Conservation (phyloP, 148 eudicot species). For the Persicaria tinctoria region DNA sequence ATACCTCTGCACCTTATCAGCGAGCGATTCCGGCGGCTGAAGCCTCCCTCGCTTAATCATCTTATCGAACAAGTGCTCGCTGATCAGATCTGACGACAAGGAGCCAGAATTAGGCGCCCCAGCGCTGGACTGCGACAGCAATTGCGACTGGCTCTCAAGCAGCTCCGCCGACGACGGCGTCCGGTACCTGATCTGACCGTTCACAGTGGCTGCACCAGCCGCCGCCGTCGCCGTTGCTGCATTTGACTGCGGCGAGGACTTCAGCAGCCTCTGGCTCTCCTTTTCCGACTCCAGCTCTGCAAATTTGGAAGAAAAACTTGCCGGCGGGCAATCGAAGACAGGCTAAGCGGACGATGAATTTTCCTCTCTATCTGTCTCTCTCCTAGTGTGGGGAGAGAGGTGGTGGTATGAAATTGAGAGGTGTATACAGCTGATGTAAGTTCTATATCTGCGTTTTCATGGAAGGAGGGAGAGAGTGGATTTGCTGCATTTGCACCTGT, state of each 20-base stretch:
- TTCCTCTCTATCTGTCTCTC: neutral
- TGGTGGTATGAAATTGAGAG: neutral
- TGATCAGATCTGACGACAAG: conserved; percentile 15
- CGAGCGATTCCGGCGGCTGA: conserved; percentile 35
- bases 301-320: conserved; percentile 8
- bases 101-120: neutral
- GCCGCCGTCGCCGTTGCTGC: conserved; percentile 11
- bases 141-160: conserved; percentile 30
- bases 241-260: conserved; percentile 15
- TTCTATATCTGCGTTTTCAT: neutral
- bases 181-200: conserved; percentile 86
- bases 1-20: conserved; percentile 49
- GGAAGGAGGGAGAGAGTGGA: neutral
- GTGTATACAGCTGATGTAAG: neutral
- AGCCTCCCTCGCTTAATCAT: conserved; percentile 39
- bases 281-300: conserved; percentile 71
- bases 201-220: conserved; percentile 32
- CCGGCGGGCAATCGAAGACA: neutral
- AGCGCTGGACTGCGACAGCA: conserved; percentile 14
- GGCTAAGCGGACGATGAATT: neutral
- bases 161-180: conserved; percentile 90
- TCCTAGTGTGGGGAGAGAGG: too few relatives aligned
- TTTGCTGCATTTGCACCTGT: neutral
- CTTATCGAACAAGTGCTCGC: conserved; percentile 40
- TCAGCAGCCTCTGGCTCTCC: conserved; percentile 33